Evolutionary conservation across 2,329 filamentous ascomycete genomes (phyloP).

Genomic region (Colletotrichum sojae): DNA sequence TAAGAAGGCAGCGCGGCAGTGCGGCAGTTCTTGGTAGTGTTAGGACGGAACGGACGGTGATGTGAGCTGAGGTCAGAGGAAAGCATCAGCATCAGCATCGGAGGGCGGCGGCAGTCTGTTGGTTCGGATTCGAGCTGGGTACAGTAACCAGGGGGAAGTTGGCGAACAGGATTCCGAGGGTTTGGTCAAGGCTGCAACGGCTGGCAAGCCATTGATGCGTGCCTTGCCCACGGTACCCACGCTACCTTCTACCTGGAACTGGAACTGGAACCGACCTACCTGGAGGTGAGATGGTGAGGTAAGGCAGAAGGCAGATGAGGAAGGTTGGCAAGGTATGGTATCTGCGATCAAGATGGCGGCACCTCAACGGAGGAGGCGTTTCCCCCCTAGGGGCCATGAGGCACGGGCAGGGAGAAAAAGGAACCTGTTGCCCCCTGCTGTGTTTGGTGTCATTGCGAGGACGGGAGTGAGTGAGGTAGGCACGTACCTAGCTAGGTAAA

Average conservation of each 20-base stretch:
- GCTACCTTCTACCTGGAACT: too few species aligned
- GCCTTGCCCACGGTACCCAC: too few species aligned
- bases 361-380: slow-evolving; percentile 35
- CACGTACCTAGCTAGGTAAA: not conserved
- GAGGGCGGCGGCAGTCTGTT: not conserved
- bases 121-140: slow-evolving; percentile 14
- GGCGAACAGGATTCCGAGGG: slow-evolving; percentile 12
- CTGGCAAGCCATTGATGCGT: slow-evolving; percentile 34
- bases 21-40: too few species aligned
- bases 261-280: too few species aligned
- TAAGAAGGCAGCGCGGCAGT: not conserved
- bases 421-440: slow-evolving; percentile 9
- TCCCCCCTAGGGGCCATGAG: slow-evolving; percentile 18
- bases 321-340: not conserved
- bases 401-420: slow-evolving; percentile 26
- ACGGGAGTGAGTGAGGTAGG: too few species aligned
- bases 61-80: not conserved
- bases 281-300: too few species aligned
- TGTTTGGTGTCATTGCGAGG: not conserved
- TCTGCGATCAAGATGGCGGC: slow-evolving; percentile 27
- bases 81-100: not conserved
- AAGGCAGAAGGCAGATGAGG: too few species aligned
- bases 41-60: too few species aligned
- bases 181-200: slow-evolving; percentile 37
- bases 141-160: slow-evolving; percentile 24